These are phyloP conservation scores for Microdochium bolleyi DNA, from an alignment of 2,329 filamentous ascomycete species.

Conservation along the genomic window DNA sequence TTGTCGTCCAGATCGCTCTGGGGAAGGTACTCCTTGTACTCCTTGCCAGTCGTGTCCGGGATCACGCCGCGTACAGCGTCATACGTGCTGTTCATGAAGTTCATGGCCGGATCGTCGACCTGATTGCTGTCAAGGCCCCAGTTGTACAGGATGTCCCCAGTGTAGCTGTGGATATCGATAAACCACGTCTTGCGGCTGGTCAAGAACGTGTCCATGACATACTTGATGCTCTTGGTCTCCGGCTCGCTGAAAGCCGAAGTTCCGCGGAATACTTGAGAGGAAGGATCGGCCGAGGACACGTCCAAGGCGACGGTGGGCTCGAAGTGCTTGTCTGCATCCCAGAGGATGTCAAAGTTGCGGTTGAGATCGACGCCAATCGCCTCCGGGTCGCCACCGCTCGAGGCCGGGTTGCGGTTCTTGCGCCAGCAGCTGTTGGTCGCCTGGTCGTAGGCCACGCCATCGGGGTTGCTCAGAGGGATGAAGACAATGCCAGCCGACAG, in stretches of 20 bases:
- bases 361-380: constrained; percentile 46
- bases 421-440: constrained; percentile 41
- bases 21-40: constrained; percentile 38
- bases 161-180: constrained; percentile 48
- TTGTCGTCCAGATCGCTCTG: constrained; percentile 24
- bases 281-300: constrained; percentile 32
- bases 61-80: constrained; percentile 41
- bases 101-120: constrained; percentile 32
- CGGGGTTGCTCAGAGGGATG: constrained; percentile 43
- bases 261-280: constrained; percentile 41
- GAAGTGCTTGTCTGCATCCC: constrained; percentile 43
- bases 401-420: constrained; percentile 44
- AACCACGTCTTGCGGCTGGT: constrained; percentile 49
- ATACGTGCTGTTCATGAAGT: constrained; percentile 43
- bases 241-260: constrained; percentile 44
- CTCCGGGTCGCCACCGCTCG: too few relatives aligned
- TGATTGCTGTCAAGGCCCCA: constrained; percentile 51
- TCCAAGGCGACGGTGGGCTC: constrained; percentile 24
- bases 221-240: constrained; percentile 46
- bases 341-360: constrained; percentile 50
- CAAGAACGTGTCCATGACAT: constrained; percentile 38
- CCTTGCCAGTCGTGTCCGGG: constrained; percentile 22
- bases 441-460: constrained; percentile 45
- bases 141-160: constrained; percentile 42
- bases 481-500: constrained; percentile 45